Evolutionary conservation across 208 protist species (phyloP).

Genomic region (Wallacemonas rigidus): DNA sequence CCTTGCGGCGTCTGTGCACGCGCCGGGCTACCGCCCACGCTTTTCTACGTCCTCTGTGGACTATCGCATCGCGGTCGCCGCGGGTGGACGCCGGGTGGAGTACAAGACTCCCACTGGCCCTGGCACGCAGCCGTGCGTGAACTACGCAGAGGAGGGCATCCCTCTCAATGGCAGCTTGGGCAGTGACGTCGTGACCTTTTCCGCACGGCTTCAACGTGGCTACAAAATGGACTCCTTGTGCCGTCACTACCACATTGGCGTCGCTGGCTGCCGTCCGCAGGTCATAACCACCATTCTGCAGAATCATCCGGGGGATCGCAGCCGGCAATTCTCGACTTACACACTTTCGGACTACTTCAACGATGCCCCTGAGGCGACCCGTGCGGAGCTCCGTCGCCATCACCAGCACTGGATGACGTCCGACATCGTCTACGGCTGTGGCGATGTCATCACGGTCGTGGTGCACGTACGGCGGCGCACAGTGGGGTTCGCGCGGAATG

Average conservation of each 20-base stretch:
- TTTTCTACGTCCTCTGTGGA: conserved; percentile 33
- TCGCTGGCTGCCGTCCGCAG: conserved; percentile 36
- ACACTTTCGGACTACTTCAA: conserved; percentile 68
- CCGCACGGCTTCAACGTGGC: conserved; percentile 63
- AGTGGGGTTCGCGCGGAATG: conserved; percentile 82
- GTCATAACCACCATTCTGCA: conserved; percentile 29
- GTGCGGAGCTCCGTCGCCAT: conserved; percentile 51
- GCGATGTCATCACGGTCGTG: conserved; percentile 82
- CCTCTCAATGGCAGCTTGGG: conserved; percentile 56
- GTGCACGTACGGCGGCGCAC: conserved; percentile 58
- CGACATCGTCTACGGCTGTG: conserved; percentile 84
- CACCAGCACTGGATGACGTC: conserved; percentile 66
- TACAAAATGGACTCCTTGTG: conserved; percentile 68
- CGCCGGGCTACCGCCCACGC: conserved; percentile 27
- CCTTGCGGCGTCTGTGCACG: conserved; percentile 25
- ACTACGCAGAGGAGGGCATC: conserved; percentile 64
- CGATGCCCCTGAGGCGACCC: conserved; percentile 10
- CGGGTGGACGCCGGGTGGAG: conserved; percentile 44
- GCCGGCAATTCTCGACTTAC: conserved; percentile 48
- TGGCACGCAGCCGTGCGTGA: conserved; percentile 26
- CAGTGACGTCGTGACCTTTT: conserved; percentile 63
- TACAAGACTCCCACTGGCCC: conserved; percentile 15
- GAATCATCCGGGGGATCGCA: conserved; percentile 47
- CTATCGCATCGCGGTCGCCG: conserved; percentile 26
- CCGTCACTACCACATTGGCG: conserved; percentile 76